Base-by-base conservation (phyloP, 78 protist species). In the Diacronema lutheri region DNA sequence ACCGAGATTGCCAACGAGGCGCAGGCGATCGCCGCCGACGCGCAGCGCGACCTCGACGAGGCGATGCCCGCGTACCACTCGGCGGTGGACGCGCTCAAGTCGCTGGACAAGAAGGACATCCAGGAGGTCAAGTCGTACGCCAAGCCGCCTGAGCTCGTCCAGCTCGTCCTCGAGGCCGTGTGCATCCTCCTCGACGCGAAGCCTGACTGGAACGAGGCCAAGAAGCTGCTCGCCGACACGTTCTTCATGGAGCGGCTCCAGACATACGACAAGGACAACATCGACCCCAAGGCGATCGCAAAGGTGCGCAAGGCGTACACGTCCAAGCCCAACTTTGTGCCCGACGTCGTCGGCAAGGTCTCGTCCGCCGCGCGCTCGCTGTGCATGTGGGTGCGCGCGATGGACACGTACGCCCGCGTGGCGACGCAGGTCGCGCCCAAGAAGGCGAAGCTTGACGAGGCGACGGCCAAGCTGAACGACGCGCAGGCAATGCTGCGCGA, bases 61-160 rank as follows among this genome's bases (percentile, higher is more conserved):
- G 98, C 97, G 31, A 35, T 86, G 33, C 96, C 97, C 14, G 85
- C 85, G 19, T 85, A 92, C 40, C 50, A 89, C 13, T 85, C 83
- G 14, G 96, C 98, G 14, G 58, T 72, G 31, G 44, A 81, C 13
- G 95, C 95, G 25, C 85, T 94, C 25, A 68, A 92, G 50, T 37
- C 76, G 29, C 85, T 96, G 29, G 60, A 41, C 73, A 87, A 76
- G 79, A 26, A 26, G 21, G 91, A 93, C 57, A 77, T 94, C 41
- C 37, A 60, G 11, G 95, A 89, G 74, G 65, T 96, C 31, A 72
- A 87, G 68, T 35, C 93, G n/a, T 72, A 94, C 78, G 33, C 71
- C 37, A n/a, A 35, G 26, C 98, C 98, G 58, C 98, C 98, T 6
- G 58, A 60, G 33, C 89, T 88, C 29, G 93, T 96, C 50, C 60